These are phyloP conservation scores for Curvularia sp. DNA, from an alignment of 2,329 filamentous ascomycete species.

Conservation along the genomic window DNA sequence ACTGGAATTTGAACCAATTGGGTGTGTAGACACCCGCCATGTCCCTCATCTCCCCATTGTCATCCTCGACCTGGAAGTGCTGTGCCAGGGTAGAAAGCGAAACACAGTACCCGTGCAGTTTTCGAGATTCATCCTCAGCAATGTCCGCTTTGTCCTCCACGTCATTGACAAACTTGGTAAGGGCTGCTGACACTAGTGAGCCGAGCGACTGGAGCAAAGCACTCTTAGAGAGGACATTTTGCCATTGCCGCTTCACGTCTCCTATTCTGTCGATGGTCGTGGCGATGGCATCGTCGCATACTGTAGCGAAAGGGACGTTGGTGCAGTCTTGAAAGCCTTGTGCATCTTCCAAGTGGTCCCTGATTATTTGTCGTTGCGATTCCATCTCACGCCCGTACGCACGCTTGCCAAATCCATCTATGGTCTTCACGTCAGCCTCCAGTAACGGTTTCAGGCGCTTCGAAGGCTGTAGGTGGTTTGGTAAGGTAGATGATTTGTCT, in stretches of 20 bases:
- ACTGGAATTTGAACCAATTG: constrained; percentile 71
- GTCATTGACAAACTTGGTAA: constrained; percentile 66
- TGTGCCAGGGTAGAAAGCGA: constrained; percentile 63
- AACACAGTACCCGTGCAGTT: constrained; percentile 64
- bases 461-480: constrained; percentile 42
- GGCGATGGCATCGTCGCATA: constrained; percentile 66
- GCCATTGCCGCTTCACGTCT: constrained; percentile 64
- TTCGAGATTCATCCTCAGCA: constrained; percentile 66
- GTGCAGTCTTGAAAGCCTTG: constrained; percentile 68
- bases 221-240: constrained; percentile 64
- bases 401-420: constrained; percentile 66
- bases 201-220: constrained; percentile 68
- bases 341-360: constrained; percentile 67
- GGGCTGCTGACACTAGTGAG: constrained; percentile 63
- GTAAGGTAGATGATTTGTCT: constrained; percentile 40
- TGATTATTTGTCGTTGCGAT: constrained; percentile 66
- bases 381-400: constrained; percentile 71
- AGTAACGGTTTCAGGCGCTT: constrained; percentile 57
- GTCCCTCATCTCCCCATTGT: constrained; percentile 52
- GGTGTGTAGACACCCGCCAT: constrained; percentile 68
- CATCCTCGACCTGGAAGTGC: constrained; percentile 60
- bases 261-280: constrained; percentile 65
- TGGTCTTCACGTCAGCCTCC: constrained; percentile 61
- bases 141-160: constrained; percentile 70
- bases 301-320: constrained; percentile 63